Evolutionary conservation across 2,329 filamentous ascomycete genomes (phyloP).

Genomic region (Xylariomycetidae sp.): DNA sequence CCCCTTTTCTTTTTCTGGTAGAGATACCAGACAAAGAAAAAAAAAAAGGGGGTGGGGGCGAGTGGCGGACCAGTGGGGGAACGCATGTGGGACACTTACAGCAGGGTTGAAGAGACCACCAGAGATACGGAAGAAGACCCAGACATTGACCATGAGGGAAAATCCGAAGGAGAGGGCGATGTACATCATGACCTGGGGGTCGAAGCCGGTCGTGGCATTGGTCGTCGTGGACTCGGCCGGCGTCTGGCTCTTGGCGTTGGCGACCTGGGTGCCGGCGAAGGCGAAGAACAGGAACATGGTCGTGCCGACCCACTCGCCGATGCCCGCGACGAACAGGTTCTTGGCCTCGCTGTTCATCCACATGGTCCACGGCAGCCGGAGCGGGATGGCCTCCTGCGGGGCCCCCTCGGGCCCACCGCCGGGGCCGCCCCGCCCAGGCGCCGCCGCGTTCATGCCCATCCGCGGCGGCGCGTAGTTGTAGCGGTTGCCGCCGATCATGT

Average conservation of each 20-base stretch:
- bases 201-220: conserved; percentile 9
- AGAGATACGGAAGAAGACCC: conserved; percentile 34
- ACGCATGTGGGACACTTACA: conserved; percentile 4
- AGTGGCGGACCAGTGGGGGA: too few species aligned
- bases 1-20: too few species aligned
- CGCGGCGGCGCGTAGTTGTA: conserved; percentile 7
- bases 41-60: too few species aligned
- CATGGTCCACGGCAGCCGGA: conserved; percentile 38
- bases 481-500: conserved; percentile 11
- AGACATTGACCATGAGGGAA: conserved; percentile 32
- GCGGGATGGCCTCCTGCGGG: conserved; percentile 10
- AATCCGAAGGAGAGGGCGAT: conserved; percentile 30
- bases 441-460: conserved; percentile 4
- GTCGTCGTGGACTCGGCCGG: conserved; percentile 8
- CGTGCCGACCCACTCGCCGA: conserved; percentile 36
- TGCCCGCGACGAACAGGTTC: conserved; percentile 35
- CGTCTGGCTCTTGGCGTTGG: conserved; percentile 25
- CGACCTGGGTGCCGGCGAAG: conserved; percentile 35
- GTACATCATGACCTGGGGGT: conserved; percentile 21
- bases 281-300: conserved; percentile 40
- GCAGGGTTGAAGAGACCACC: conserved; percentile 17
- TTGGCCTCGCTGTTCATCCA: conserved; percentile 45
- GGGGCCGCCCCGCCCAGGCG: not conserved
- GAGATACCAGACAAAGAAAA: too few species aligned
- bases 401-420: not conserved